Conservation (phyloP, 2,329 filamentous ascomycete species). For the Cladophialophora immunda region DNA sequence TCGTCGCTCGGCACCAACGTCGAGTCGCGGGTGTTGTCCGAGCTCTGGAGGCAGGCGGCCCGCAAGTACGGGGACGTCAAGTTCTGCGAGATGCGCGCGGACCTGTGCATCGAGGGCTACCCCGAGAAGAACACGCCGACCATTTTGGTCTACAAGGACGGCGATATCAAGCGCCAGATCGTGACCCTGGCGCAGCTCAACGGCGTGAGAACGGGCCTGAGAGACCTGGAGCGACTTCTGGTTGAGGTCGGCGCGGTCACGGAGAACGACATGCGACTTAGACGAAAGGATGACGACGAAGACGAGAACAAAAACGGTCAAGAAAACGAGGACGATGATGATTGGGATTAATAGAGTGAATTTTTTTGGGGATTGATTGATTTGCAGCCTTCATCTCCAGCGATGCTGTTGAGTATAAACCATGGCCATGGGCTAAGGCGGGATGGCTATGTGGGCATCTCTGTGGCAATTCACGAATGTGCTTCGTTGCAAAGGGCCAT, state of each 20-base stretch:
- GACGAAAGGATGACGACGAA: constrained; percentile 68
- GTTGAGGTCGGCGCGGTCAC: constrained; percentile 83
- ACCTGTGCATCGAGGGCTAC: constrained; percentile 95
- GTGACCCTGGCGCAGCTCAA: constrained; percentile 85
- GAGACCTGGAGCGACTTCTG: constrained; percentile 81
- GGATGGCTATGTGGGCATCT: not conserved
- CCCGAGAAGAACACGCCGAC: constrained; percentile 95
- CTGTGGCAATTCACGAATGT: not conserved
- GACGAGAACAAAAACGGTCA: constrained; percentile 62
- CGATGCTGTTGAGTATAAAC: not conserved
- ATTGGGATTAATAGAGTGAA: constrained; percentile 62
- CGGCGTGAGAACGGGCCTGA: constrained; percentile 74
- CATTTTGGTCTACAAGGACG: constrained; percentile 89
- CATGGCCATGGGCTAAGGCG: not conserved
- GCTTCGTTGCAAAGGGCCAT: not conserved
- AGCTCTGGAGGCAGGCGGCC: constrained; percentile 87
- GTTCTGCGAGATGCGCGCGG: constrained; percentile 93
- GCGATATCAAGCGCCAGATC: constrained; percentile 88
- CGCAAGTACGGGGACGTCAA: constrained; percentile 91
- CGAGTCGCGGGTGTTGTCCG: constrained; percentile 82
- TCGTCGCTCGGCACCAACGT: constrained; percentile 80
- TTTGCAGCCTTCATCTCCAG: not conserved
- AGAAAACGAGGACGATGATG: constrained; percentile 61
- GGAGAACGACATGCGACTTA: constrained; percentile 78
- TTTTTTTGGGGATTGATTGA: not conserved